Base-by-base conservation (phyloP, 2,329 filamentous ascomycete genomes). In the Calonectria pteridis region DNA sequence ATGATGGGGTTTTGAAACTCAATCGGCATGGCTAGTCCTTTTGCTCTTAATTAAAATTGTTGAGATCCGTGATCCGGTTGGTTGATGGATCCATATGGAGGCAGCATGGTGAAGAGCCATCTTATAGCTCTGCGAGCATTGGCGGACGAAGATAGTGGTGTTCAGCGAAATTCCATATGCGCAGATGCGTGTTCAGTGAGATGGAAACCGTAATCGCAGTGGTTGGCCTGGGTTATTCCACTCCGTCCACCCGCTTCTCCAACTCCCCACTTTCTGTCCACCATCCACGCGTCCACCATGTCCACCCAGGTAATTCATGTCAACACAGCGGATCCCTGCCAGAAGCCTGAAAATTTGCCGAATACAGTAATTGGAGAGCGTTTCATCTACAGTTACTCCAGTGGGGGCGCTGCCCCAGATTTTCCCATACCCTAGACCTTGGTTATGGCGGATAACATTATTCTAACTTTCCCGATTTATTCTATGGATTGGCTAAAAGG, bases 1-100 rank as follows among this genome's bases (percentile, higher is more conserved):
- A 73, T 67, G 16, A 67, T 58, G 6, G 70, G 70, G 18, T 74
- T 74, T 49, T 63, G 67, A 51, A 58, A 68, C 10, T 68, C 13
- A 23, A 67, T 53, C 10, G 23, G 7, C 43, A 46, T 46, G 43
- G 43, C n/a, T 23, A 23, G 11, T 28, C 9, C 18, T 10, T 31
- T 28, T 28, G 16, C 16, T 13, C 5, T 43, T 40, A 35, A 4
- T 40, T 23, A 4, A 40, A 20, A 3, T 35, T n/a, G 14, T 29
- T 43, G 58, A 18, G 20, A 11, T 40, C 16, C 10, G 31, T 31
- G 20, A 23, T 23, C n/a, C 1, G 20, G 35, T 40, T 40, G 35
- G 16, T 40, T 14, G 35, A 6, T 18, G 14, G 35, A 46, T 46
- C 18, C 1, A 18, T 4, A 46, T 23, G 43, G n/a, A 10, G n/a